A percentile compares a stretch with the other conserved stretches of the same genome.
Conservation (phyloP, 2,329 filamentous ascomycete genomes). For the Karstenula rhodostoma region DNA sequence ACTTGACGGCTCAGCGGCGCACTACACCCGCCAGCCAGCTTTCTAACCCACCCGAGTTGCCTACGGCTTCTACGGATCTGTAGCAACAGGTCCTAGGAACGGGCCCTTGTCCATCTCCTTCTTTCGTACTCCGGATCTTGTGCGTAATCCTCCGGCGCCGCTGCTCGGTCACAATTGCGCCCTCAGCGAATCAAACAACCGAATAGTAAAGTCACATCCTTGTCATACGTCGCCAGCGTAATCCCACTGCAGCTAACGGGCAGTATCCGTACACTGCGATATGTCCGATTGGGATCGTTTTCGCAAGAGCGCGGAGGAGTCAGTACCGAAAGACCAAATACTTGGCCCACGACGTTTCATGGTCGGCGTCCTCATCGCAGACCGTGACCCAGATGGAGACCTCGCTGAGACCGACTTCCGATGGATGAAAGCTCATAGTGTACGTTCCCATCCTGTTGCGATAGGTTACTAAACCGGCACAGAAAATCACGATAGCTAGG, state of each 20-base stretch:
- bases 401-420: conserved; percentile 39
- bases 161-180: not conserved
- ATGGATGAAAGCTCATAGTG: conserved; percentile 47
- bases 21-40: not conserved
- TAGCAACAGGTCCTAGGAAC: too few species aligned
- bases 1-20: not conserved
- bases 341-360: conserved; percentile 39
- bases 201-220: not conserved
- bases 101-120: not conserved
- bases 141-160: not conserved
- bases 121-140: not conserved
- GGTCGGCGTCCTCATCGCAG: conserved; percentile 44
- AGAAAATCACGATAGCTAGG: conserved; percentile 34
- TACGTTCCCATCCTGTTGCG: conserved; percentile 25
- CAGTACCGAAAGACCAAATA: not conserved
- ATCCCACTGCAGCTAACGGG: not conserved
- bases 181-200: not conserved
- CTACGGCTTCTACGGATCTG: not conserved
- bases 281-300: conserved; percentile 26
- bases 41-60: not conserved
- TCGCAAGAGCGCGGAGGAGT: conserved; percentile 26
- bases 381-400: conserved; percentile 22
- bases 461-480: conserved; percentile 1
- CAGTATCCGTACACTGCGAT: not conserved
- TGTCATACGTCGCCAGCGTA: not conserved